Conservation (phyloP, 768 basidiomycete genomes). For the Podaxis pistillaris region DNA sequence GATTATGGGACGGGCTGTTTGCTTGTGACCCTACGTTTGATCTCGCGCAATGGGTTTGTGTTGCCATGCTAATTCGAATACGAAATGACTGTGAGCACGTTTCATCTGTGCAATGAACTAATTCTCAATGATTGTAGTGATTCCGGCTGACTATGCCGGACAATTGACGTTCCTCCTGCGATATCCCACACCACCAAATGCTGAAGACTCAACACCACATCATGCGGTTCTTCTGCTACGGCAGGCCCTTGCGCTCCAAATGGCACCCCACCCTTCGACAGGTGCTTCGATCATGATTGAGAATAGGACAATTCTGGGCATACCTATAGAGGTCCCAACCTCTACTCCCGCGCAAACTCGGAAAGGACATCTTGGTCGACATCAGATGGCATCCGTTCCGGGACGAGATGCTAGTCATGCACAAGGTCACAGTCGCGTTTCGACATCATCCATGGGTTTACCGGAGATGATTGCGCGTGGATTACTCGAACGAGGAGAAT, state of each 20-base stretch:
- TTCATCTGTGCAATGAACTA: not conserved
- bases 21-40: conserved; percentile 80
- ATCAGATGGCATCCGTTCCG: conserved; percentile 21
- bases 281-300: conserved; percentile 81
- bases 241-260: conserved; percentile 79
- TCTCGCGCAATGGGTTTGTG: conserved; percentile 82
- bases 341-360: conserved; percentile 21
- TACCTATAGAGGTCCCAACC: conserved; percentile 64
- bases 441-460: conserved; percentile 47
- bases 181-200: conserved; percentile 63
- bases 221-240: conserved; percentile 71
- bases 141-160: conserved; percentile 81
- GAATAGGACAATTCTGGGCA: conserved; percentile 75
- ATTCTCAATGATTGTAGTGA: conserved; percentile 46
- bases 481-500: conserved; percentile 73
- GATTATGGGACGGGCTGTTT: conserved; percentile 95
- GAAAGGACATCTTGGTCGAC: conserved; percentile 17
- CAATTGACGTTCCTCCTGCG: conserved; percentile 84
- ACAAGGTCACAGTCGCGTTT: conserved; percentile 35
- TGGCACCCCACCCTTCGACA: conserved; percentile 68
- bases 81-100: conserved; percentile 76
- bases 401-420: conserved; percentile 16
- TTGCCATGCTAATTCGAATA: conserved; percentile 94
- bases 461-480: conserved; percentile 75
- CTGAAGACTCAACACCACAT: conserved; percentile 38